phyloP scores from a whole-genome alignment of 805 yeast genomes.

The Wickerhamiella domercqiae region DNA sequence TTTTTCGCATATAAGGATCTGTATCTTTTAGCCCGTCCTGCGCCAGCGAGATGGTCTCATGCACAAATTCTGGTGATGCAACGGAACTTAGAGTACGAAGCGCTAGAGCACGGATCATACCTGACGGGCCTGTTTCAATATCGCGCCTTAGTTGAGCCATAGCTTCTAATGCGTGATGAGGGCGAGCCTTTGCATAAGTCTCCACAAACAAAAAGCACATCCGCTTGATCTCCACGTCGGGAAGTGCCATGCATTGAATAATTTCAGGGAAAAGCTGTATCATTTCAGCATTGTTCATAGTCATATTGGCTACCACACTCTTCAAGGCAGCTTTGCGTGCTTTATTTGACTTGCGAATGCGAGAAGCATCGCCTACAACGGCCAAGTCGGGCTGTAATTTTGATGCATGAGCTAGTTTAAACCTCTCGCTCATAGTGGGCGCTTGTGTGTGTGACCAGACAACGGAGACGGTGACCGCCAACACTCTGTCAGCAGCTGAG shows the following conservation, averaged over 20 bases:
- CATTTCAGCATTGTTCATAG: conserved; percentile 71
- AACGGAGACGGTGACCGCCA: too few relatives aligned
- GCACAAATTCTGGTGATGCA: conserved; percentile 36
- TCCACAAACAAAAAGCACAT: conserved; percentile 54
- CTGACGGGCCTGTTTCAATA: conserved; percentile 28
- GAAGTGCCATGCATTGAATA: conserved; percentile 30
- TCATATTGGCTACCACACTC: conserved; percentile 67
- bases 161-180: conserved; percentile 39
- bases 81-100: conserved; percentile 50
- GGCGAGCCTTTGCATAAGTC: conserved; percentile 44
- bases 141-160: conserved; percentile 43
- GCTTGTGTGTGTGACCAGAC: conserved; percentile 30
- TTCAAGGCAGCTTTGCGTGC: conserved; percentile 38
- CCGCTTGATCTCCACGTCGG: conserved; percentile 55
- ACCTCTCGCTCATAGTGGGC: conserved; percentile 10
- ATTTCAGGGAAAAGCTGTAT: conserved; percentile 51
- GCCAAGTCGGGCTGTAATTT: conserved; percentile 25
- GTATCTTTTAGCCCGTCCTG: conserved; percentile 29
- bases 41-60: conserved; percentile 30
- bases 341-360: conserved; percentile 22
- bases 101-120: conserved; percentile 42
- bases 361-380: conserved; percentile 17
- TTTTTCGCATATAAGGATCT: conserved; percentile 47
- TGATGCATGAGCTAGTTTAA: conserved; percentile 19
- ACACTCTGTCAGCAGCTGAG: too few relatives aligned